Evolutionary conservation across 148 eudicot species (phyloP).

Genomic region (Fallopia convolvulus): DNA sequence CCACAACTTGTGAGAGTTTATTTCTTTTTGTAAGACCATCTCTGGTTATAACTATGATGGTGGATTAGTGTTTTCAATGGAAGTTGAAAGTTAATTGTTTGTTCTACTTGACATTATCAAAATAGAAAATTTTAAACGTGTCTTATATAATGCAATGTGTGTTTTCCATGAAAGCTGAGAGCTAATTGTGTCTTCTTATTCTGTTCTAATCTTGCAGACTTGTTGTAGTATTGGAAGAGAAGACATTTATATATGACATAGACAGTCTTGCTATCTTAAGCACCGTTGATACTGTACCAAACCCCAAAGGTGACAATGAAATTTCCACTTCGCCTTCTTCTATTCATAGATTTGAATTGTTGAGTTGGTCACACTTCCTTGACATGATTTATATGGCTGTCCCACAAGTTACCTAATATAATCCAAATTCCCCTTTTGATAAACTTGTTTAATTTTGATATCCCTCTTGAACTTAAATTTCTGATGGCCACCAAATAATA

Average conservation of each 20-base stretch:
- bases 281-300: slow-evolving; percentile 80
- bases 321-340: background rate
- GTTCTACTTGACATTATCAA: background rate
- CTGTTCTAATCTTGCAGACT: slow-evolving; percentile 47
- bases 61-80: background rate
- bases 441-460: background rate
- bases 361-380: slow-evolving; percentile 1
- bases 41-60: background rate
- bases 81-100: background rate
- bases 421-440: background rate
- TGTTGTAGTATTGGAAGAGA: slow-evolving; percentile 69
- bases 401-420: background rate
- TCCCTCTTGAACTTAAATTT: background rate
- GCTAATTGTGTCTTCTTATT: background rate
- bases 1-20: background rate
- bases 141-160: background rate
- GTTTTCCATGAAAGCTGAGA: background rate
- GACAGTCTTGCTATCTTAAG: slow-evolving; percentile 51
- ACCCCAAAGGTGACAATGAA: slow-evolving; percentile 56
- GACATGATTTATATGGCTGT: background rate
- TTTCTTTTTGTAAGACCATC: background rate
- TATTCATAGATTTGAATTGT: background rate
- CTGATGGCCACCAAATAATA: background rate
- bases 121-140: background rate
- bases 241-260: slow-evolving; percentile 74